Conservation (phyloP, 148 eudicot species). For the Rhododendron henanense region DNA sequence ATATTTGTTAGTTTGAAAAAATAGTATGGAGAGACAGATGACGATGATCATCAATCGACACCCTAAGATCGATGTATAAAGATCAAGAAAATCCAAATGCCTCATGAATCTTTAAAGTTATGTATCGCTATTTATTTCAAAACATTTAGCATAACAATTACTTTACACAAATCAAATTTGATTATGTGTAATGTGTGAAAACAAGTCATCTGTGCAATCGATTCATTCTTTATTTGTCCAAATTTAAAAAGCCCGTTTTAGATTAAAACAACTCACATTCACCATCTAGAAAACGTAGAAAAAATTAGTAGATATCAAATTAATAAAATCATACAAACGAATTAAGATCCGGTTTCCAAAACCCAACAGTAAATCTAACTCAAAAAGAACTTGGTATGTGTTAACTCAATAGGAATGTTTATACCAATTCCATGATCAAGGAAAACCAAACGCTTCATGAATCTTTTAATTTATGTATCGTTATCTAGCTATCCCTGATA, state of each 20-base stretch:
- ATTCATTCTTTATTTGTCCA: background rate
- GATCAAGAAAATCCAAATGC: background rate
- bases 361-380: background rate
- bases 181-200: background rate
- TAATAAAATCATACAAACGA: background rate
- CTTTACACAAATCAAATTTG: background rate
- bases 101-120: background rate
- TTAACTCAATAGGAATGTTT: background rate
- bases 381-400: background rate
- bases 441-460: background rate
- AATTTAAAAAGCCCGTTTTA: background rate
- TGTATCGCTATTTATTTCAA: background rate
- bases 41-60: background rate
- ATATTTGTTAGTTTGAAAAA: background rate
- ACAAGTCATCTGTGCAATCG: background rate
- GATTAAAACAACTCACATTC: background rate
- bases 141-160: background rate
- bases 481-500: background rate
- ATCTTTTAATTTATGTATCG: background rate
- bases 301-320: background rate
- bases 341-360: background rate
- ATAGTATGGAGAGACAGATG: background rate
- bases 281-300: background rate
- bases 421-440: background rate
- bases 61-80: background rate